A percentile compares a stretch with the other conserved stretches of the same genome.
Conservation (phyloP, 2,329 filamentous ascomycete genomes). For the Fusarium sp. region DNA sequence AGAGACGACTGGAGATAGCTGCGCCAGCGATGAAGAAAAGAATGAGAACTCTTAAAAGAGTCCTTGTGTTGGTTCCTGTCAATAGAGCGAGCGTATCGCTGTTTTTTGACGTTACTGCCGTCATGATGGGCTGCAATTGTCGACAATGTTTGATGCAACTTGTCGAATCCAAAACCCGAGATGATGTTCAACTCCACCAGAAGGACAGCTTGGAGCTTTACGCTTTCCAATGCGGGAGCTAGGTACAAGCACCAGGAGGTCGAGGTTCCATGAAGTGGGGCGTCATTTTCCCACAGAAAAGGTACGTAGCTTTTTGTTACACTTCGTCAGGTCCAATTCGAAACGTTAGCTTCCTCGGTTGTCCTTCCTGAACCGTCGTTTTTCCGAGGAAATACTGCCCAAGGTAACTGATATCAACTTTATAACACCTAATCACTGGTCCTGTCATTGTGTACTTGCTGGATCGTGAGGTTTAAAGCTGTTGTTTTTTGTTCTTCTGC, state of each 20-base stretch:
- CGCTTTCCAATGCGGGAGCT: constrained; percentile 26
- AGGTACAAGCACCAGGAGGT: constrained; percentile 20
- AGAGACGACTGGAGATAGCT: constrained; percentile 91
- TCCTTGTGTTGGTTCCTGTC: constrained; percentile 83
- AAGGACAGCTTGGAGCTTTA: constrained; percentile 62
- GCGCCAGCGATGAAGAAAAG: constrained; percentile 90
- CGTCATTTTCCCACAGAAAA: constrained; percentile 13
- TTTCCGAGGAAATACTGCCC: constrained; percentile 34
- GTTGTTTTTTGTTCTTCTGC: neutral
- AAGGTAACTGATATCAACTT: constrained; percentile 14
- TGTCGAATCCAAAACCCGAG: constrained; percentile 45
- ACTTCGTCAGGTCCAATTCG: neutral
- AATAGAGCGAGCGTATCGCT: constrained; percentile 76
- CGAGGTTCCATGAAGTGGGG: constrained; percentile 1
- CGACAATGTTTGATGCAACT: constrained; percentile 52
- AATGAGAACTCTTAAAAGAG: constrained; percentile 89
- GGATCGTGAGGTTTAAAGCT: neutral
- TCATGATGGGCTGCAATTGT: constrained; percentile 56
- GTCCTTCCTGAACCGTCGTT: constrained; percentile 31
- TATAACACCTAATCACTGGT: neutral
- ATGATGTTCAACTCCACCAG: constrained; percentile 44
- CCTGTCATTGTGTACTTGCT: neutral
- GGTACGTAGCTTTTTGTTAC: constrained; percentile 35
- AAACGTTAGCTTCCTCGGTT: constrained; percentile 9
- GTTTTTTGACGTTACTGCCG: constrained; percentile 56